phyloP scores from a whole-genome alignment of 768 basidiomycete species.

The Coprinopsis cinerea region DNA sequence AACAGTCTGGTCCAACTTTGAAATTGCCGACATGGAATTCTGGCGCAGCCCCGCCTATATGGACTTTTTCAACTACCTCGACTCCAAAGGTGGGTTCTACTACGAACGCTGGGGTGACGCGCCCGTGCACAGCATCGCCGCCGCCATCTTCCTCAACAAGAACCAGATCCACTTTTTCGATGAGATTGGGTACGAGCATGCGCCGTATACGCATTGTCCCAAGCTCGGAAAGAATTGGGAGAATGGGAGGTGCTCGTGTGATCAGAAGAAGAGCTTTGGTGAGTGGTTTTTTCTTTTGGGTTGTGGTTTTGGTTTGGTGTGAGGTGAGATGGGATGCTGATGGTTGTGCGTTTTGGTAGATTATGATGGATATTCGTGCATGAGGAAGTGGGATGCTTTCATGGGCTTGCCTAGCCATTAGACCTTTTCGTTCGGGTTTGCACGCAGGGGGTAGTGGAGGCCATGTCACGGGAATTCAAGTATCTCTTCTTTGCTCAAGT shows the following conservation, averaged over 20 bases:
- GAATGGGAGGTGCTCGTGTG: slow-evolving; percentile 61
- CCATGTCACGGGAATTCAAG: too few species aligned
- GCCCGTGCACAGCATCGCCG: slow-evolving; percentile 65
- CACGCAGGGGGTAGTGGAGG: too few species aligned
- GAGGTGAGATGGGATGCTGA: neutral
- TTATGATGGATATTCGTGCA: slow-evolving; percentile 53
- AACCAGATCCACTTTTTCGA: slow-evolving; percentile 70
- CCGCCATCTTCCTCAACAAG: slow-evolving; percentile 49
- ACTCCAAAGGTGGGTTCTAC: slow-evolving; percentile 58
- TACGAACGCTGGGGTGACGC: slow-evolving; percentile 63
- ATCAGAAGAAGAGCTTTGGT: slow-evolving; percentile 53
- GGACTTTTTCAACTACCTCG: slow-evolving; percentile 61
- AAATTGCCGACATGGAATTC: slow-evolving; percentile 62
- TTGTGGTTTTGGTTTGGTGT: neutral
- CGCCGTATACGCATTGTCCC: slow-evolving; percentile 69
- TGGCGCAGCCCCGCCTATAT: slow-evolving; percentile 62
- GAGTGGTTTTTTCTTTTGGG: slow-evolving; percentile 17
- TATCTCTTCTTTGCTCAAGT: too few species aligned
- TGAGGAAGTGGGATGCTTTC: slow-evolving; percentile 45
- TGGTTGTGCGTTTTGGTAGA: slow-evolving; percentile 34
- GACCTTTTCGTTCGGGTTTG: too few species aligned
- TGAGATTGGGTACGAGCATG: slow-evolving; percentile 74
- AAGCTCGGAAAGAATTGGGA: slow-evolving; percentile 38
- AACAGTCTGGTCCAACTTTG: slow-evolving; percentile 61
- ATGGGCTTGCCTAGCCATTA: slow-evolving; percentile 14